Base-by-base conservation (phyloP, 306 rosid genomes). In the Dryas drummondii region DNA sequence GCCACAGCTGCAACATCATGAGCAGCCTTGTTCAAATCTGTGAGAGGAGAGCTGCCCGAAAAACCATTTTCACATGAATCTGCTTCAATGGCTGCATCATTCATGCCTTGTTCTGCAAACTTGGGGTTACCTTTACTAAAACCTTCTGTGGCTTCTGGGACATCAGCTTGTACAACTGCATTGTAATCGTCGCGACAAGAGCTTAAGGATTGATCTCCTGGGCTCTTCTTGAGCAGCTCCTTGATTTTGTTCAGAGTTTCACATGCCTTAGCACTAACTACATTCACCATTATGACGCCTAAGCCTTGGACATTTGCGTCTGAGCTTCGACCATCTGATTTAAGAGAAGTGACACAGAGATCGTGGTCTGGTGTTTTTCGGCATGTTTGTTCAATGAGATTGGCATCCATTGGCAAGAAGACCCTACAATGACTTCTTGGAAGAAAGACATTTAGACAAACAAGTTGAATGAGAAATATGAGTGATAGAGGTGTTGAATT, bases 381-480 rank as follows among this genome's bases (percentile, higher is more conserved):
- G 81, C 93, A 87, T 44, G 85, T 85, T 76, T 74, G 49, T 14
- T 76, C 66, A 0, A 88, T 78, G 58, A 85, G 62, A 9, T 47
- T 75, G 54, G 71, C 73, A 19, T 77, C 46, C 5, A 59, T 72
- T 58, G 45, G 70, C 0, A 2, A 59, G 14, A 44, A n/a, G 1
- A 37, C 61, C 69, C 79, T 71, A 72, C 70, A 14, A 19, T 83
- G 68, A 67, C 40, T 78, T 32, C 9, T 3, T 61, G 79, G 79
- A 19, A 66, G 52, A 61, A 80, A 72, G 12, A 66, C 46, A 67
- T 73, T 6, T 3, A 7, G 5, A 7, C 68, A 9, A 32, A 32
- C 37, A 32, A 32, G 37, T 32, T 32, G 37, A 32, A 32, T 32
- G 78, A 7, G 54, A 10, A 79, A 66, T 9, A 80, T 58, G 9